phyloP scores from a whole-genome alignment of 192 early-diverging fungal species.

The Haplosporangium gracile region DNA sequence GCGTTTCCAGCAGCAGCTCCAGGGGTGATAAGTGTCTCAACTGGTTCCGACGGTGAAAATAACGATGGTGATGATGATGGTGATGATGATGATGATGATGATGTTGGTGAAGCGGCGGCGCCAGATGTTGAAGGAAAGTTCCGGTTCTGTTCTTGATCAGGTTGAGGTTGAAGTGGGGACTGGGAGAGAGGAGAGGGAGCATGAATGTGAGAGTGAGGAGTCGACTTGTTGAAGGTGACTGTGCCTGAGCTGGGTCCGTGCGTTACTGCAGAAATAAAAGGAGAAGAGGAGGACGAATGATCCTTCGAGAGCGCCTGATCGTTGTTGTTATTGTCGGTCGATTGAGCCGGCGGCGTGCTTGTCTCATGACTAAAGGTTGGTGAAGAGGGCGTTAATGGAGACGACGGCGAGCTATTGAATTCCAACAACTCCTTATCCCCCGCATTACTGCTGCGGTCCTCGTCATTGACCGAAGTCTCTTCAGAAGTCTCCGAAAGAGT shows the following conservation, averaged over 20 bases:
- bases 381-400: neutral
- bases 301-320: neutral
- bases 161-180: conserved; percentile 11
- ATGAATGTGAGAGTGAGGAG: neutral
- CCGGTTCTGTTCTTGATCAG: neutral
- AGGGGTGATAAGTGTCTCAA: conserved; percentile 38
- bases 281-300: neutral
- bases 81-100: neutral
- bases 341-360: neutral
- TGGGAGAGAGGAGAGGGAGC: conserved; percentile 21
- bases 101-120: neutral
- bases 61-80: neutral
- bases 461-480: neutral
- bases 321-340: neutral
- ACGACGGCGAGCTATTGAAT: neutral
- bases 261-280: neutral
- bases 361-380: neutral
- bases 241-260: conserved; percentile 43
- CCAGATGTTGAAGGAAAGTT: neutral
- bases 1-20: conserved; percentile 7
- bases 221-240: neutral
- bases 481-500: conserved; percentile 21
- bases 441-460: neutral
- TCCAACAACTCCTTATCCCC: neutral
- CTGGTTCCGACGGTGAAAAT: neutral